Evolutionary conservation across 148 eudicot species (phyloP).

Genomic region (Silene conica): DNA sequence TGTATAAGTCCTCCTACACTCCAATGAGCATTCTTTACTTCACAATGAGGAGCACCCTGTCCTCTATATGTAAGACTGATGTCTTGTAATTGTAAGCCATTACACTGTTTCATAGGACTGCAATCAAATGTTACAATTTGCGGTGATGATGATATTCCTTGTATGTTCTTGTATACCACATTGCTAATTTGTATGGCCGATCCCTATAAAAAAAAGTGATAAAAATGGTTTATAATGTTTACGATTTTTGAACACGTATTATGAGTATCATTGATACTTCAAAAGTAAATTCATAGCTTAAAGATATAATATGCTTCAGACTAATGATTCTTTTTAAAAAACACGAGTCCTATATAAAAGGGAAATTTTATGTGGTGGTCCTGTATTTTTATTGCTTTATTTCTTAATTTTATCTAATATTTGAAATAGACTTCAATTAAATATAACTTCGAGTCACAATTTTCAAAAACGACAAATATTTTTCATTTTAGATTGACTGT

Average conservation of each 20-base stretch:
- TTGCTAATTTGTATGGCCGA: conserved; percentile 49
- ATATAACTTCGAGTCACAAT: too few relatives aligned
- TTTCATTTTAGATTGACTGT: too few relatives aligned
- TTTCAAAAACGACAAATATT: too few relatives aligned
- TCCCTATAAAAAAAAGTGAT: conserved; percentile 23
- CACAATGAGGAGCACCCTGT: conserved; percentile 20
- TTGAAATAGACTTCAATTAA: too few relatives aligned
- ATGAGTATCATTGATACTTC: background rate
- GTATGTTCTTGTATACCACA: conserved; percentile 36
- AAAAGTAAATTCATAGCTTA: background rate
- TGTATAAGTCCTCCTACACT: background rate
- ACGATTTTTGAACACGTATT: background rate
- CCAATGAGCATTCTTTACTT: conserved; percentile 26
- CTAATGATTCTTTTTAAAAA: background rate
- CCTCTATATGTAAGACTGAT: conserved; percentile 31
- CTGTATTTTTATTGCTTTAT: too few relatives aligned
- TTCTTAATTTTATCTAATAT: too few relatives aligned
- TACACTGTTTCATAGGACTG: conserved; percentile 47
- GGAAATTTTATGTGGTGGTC: too few relatives aligned
- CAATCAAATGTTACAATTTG: conserved; percentile 42
- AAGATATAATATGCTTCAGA: background rate
- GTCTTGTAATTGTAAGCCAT: conserved; percentile 33
- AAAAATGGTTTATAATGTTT: background rate
- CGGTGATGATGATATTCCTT: conserved; percentile 40
- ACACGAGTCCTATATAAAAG: background rate